Conservation (phyloP, 495 filamentous ascomycete species). For the Penicillium lividum region DNA sequence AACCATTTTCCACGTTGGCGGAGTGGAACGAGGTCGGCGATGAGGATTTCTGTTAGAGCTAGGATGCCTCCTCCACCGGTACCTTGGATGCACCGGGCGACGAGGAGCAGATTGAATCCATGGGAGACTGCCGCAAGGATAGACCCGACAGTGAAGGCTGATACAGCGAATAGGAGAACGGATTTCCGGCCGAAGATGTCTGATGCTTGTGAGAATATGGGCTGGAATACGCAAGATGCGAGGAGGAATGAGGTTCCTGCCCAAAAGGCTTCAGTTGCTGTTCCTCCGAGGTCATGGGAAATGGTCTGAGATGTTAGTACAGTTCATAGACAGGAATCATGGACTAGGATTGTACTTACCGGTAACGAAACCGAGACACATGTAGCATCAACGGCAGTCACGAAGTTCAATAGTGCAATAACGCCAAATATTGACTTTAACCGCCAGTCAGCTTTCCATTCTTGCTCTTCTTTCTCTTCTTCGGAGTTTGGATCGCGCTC, state of each 20-base stretch:
- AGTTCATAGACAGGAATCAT: neutral
- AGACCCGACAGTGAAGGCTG: slow-evolving; percentile 39
- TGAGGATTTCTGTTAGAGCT: slow-evolving; percentile 25
- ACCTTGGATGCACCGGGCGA: slow-evolving; percentile 44
- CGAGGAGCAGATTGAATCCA: slow-evolving; percentile 35
- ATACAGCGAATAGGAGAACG: slow-evolving; percentile 25
- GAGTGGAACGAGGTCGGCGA: slow-evolving; percentile 33
- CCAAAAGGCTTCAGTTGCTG: slow-evolving; percentile 48
- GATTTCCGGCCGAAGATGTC: slow-evolving; percentile 48
- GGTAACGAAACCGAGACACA: slow-evolving; percentile 67
- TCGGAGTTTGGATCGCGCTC: neutral
- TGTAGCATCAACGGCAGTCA: slow-evolving; percentile 67
- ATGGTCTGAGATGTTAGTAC: slow-evolving; percentile 20
- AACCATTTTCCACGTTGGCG: slow-evolving; percentile 35
- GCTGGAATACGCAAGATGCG: slow-evolving; percentile 59
- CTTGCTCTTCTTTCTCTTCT: neutral
- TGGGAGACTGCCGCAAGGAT: slow-evolving; percentile 42
- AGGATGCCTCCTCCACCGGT: slow-evolving; percentile 42
- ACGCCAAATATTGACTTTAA: slow-evolving; percentile 33
- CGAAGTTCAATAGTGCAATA: slow-evolving; percentile 58
- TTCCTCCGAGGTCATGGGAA: slow-evolving; percentile 24
- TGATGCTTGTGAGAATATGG: slow-evolving; percentile 45
- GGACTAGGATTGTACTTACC: slow-evolving; percentile 28
- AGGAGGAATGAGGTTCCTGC: slow-evolving; percentile 64
- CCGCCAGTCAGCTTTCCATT: slow-evolving; percentile 16